These are phyloP conservation scores for Lepidium didymum DNA, from an alignment of 345 rosid genomes.

Conservation along the genomic window DNA sequence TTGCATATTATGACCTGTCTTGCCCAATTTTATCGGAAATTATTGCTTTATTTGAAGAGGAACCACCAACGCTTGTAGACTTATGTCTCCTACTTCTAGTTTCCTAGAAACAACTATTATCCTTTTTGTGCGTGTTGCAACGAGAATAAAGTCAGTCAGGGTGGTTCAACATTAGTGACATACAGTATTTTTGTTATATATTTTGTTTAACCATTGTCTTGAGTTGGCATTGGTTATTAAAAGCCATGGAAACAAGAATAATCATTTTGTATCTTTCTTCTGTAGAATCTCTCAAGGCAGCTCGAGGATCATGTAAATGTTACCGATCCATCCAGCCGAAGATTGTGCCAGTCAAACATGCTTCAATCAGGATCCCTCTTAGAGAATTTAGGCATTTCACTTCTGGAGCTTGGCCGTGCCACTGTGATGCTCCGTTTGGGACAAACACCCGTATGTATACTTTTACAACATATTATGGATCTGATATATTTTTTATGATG, in stretches of 20 bases:
- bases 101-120: neutral
- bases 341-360: constrained; percentile 29
- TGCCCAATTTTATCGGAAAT: neutral
- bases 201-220: no score
- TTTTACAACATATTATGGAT: neutral
- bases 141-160: neutral
- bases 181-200: neutral
- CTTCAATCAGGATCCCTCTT: constrained; percentile 41
- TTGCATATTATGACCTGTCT: neutral
- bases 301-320: constrained; percentile 37
- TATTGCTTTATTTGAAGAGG: neutral
- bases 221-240: neutral
- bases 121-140: neutral
- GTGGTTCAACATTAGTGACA: neutral
- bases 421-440: constrained; percentile 49
- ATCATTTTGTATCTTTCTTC: neutral
- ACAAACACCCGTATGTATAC: constrained; percentile 47
- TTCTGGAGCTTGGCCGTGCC: constrained; percentile 59
- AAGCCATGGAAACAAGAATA: neutral
- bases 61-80: neutral
- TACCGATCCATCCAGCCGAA: constrained; percentile 38
- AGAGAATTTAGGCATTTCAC: constrained; percentile 48
- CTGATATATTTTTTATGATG: neutral
- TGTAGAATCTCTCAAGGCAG: constrained; percentile 47
- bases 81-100: neutral